A percentile compares a stretch with the other conserved stretches of the same genome.
Evolutionary conservation across 371 early-diverging fungal genomes (phyloP).

Genomic region (Vairimorpha necatrix): DNA sequence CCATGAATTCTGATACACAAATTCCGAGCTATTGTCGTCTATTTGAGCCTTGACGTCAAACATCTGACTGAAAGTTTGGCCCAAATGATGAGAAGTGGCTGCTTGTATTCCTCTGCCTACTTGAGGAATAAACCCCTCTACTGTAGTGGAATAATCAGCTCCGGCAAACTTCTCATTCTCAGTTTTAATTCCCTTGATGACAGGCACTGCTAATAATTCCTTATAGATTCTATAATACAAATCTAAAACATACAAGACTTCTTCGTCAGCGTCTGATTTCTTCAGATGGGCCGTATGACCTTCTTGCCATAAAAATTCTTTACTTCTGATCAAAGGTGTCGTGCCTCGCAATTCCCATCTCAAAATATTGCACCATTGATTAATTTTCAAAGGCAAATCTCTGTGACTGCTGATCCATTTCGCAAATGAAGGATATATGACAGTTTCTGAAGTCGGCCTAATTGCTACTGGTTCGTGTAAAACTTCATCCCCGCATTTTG

Average conservation of each 20-base stretch:
- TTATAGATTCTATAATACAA: constrained; percentile 89
- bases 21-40: constrained; percentile 64
- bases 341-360: constrained; percentile 99
- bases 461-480: constrained; percentile 93
- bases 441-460: constrained; percentile 98
- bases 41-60: constrained; percentile 76
- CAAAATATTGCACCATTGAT: constrained; percentile 99
- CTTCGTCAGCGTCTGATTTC: constrained; percentile 78
- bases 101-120: constrained; percentile 98
- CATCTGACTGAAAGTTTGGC: constrained; percentile 99
- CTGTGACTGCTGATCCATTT: constrained; percentile 96
- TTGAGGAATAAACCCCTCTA: constrained; percentile 93
- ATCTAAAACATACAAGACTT: constrained; percentile 83
- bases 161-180: constrained; percentile 99
- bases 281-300: constrained; percentile 95
- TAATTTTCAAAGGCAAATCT: constrained; percentile 91
- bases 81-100: constrained; percentile 95
- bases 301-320: constrained; percentile 99
- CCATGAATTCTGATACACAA: constrained; percentile 99
- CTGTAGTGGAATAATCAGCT: constrained; percentile 90
- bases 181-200: constrained; percentile 92
- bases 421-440: constrained; percentile 97
- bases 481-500: constrained; percentile 79
- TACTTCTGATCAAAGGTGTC: constrained; percentile 91
- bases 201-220: constrained; percentile 94